Base-by-base conservation (phyloP, 768 basidiomycete species). In the Botryobasidium botryosum region DNA sequence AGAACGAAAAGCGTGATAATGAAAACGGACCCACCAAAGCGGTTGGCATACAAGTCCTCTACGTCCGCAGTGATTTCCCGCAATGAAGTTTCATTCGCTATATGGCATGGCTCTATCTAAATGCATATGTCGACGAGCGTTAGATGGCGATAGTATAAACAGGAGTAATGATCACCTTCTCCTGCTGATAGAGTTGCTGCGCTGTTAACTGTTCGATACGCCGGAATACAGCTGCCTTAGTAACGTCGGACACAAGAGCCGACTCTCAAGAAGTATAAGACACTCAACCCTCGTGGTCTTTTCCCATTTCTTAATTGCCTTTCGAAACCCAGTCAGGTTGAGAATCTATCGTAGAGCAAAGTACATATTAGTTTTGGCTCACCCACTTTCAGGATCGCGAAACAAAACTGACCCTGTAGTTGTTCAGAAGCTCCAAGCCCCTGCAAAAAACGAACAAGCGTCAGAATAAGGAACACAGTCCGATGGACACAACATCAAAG, bases 261-360 rank as follows among this genome's bases (percentile, higher is more conserved):
- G n/a, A n/a, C n/a, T n/a, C 13, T 6, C 21, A 38, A 35, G 7
- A 2, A 20, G 35, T 24, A 21, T 29, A 39, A 36, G 26, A 24
- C 3, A 13, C 48, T 57, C 6, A 53, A 80, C 78, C 59, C 69
- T 75, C 12, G 86, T 79, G 3, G 70, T 62, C 57, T 85, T 90
- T 55, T 80, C 81, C 50, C 84, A 88, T 58, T 87, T 88, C 62
- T 81, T 87, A 46, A 88, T 57, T 0, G 77, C 77, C 38, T 88
- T 88, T 23, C 82, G 68, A 58, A 94, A 88, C 1, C 92, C 94
- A 1, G 85, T 83, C 7, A 88, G 60, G 58, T 99, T 97, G 32
- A 96, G 61, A 36, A 81, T 74, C 79, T 86, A 50, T 6, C 37
- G 5, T 32, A 49, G 21, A 48, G 44, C 26, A 29, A 38, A 46